Base-by-base conservation (phyloP, 257 asterid genomes). In the Paulownia fortunei region DNA sequence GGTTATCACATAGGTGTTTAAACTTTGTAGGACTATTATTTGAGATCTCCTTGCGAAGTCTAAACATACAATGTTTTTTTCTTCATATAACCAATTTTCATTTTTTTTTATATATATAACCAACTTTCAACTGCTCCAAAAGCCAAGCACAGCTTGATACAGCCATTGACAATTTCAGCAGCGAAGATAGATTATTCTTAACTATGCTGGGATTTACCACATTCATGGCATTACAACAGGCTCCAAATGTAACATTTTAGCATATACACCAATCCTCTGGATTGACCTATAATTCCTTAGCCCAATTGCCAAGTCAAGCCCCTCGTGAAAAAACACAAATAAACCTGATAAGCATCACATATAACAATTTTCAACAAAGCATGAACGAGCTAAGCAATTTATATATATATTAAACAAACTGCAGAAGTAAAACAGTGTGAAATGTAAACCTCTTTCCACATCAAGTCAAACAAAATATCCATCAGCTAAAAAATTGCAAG, bases 391-490 rank as follows among this genome's bases (percentile, higher is more conserved):
- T 23, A 9, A 21, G 16, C 11, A 27, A n/a, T n/a, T n/a, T n/a
- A n/a, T n/a, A 49, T 2, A 49, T 1, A 49, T n/a, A 49, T 1
- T 30, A 30, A 30, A 2, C 36, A 1, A 2, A 30, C 36, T 1
- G 36, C 36, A 24, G 36, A 5, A 24, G 64, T 3, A 21, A 58
- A 23, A 24, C 5, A 0, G 30, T 52, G 23, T 5, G 61, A 18
- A 18, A 70, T 32, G 32, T 51, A 60, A 51, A 11, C 19, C 52
- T 39, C 66, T 55, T 77, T 59, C 30, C 30, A 39, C 42, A 61
- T 37, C 15, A 76, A 47, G 37, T 49, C 11, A 49, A 49, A 49
- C 55, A 62, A 63, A 72, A 39, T 12, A 55, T 66, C 76, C 76
- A 65, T 65, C 37, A 52, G 27, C 27, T 36, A 79, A 21, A 39